Conservation (phyloP, 1,284 basidiomycete species). For the Hymenochaete sp. region DNA sequence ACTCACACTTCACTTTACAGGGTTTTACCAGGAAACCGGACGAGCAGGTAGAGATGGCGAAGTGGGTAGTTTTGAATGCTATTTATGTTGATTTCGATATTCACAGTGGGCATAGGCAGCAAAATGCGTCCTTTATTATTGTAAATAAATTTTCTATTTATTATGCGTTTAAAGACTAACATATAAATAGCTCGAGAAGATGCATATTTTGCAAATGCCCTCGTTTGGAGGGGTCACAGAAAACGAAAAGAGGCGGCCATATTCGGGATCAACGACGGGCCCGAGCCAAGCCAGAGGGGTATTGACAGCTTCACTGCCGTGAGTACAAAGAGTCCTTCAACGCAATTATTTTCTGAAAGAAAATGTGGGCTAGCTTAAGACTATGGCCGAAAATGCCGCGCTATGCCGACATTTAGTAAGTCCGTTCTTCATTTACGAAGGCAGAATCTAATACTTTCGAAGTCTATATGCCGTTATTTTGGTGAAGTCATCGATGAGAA, state of each 20-base stretch:
- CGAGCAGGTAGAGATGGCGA: constrained; percentile 78
- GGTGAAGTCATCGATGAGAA: constrained; percentile 59
- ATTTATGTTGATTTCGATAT: constrained; percentile 1
- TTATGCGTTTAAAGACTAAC: not conserved
- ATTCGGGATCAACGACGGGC: constrained; percentile 24
- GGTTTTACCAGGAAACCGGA: constrained; percentile 87
- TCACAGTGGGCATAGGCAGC: constrained; percentile 43
- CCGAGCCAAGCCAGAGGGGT: constrained; percentile 57
- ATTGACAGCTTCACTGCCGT: constrained; percentile 60
- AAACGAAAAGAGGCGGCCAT: constrained; percentile 27
- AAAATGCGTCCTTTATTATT: constrained; percentile 77
- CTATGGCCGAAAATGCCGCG: constrained; percentile 54
- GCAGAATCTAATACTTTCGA: not conserved
- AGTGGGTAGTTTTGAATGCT: constrained; percentile 34
- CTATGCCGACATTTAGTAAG: constrained; percentile 71
- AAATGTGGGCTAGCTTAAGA: constrained; percentile 46
- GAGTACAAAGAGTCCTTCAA: constrained; percentile 19
- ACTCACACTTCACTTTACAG: constrained; percentile 29
- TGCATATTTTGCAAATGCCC: constrained; percentile 43
- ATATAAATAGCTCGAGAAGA: constrained; percentile 65
- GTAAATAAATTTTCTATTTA: constrained; percentile 32
- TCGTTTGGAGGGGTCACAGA: constrained; percentile 43
- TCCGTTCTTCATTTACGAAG: constrained; percentile 10
- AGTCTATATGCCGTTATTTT: constrained; percentile 79
- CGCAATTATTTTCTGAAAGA: constrained; percentile 2